phyloP scores from a whole-genome alignment of 116 monocot genomes.

The Phalaenopsis hybrid region DNA sequence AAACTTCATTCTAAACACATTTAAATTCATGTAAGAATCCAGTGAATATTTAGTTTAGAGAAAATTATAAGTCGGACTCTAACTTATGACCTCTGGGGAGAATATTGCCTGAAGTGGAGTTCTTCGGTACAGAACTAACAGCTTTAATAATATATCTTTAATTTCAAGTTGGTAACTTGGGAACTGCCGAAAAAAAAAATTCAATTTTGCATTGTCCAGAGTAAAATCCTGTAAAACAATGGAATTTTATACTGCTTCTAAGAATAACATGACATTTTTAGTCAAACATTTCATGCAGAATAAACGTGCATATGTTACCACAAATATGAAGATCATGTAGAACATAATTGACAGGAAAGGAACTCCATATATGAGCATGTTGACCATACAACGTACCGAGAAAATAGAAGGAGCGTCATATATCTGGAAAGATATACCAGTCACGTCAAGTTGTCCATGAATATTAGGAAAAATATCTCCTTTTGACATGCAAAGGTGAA shows the following conservation, averaged over 20 bases:
- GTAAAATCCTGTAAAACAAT: neutral
- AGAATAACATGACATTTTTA: neutral
- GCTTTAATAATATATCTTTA: neutral
- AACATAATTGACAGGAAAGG: neutral
- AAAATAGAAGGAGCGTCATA: constrained; percentile 85
- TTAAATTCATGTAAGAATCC: too few species aligned
- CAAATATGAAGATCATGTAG: neutral
- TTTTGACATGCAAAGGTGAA: constrained; percentile 94
- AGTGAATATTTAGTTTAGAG: too few species aligned
- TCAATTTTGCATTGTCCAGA: neutral
- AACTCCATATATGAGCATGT: neutral
- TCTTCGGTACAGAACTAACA: neutral
- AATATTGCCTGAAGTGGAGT: too few species aligned
- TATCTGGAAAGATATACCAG: constrained; percentile 67
- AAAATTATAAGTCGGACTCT: too few species aligned
- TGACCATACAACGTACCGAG: constrained; percentile 42
- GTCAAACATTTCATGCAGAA: neutral
- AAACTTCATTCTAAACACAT: too few species aligned
- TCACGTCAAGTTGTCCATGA: constrained; percentile 96
- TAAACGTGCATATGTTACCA: neutral
- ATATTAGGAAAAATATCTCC: constrained; percentile 84
- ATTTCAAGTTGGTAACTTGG: neutral
- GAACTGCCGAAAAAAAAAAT: neutral
- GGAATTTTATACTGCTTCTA: neutral
- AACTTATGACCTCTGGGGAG: too few species aligned